phyloP scores from a whole-genome alignment of 495 filamentous ascomycete genomes.

The Pyronema omphalodes region DNA sequence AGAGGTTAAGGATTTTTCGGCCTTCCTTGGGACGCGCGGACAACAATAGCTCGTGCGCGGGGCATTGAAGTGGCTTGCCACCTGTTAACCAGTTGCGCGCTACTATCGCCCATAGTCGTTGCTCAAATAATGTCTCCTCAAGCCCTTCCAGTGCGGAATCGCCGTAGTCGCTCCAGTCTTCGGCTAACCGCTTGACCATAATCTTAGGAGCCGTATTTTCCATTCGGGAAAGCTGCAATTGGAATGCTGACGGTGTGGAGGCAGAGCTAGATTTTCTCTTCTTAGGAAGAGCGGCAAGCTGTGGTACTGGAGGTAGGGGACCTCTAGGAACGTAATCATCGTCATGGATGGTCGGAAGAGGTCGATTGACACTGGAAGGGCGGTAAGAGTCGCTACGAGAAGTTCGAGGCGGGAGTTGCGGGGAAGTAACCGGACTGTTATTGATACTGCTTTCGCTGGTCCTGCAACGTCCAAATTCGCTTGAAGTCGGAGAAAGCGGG shows the following conservation, averaged over 20 bases:
- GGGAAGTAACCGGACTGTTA: no score
- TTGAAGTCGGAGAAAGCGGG: not conserved
- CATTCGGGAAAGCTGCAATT: not conserved
- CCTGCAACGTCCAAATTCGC: not conserved
- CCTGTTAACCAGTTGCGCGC: not conserved
- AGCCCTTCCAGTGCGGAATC: not conserved
- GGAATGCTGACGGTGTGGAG: not conserved
- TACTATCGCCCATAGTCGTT: not conserved
- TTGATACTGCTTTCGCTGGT: no score
- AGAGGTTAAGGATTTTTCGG: not conserved
- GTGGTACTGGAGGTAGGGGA: not conserved
- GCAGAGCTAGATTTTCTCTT: no score
- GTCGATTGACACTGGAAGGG: no score
- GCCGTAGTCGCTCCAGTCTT: not conserved
- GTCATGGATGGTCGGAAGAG: no score
- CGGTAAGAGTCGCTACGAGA: no score
- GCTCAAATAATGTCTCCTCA: constrained; percentile 1
- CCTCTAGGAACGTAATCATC: no score
- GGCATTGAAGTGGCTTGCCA: constrained; percentile 1
- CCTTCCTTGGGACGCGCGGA: not conserved
- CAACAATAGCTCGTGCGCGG: not conserved
- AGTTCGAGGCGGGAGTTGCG: no score
- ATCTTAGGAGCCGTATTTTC: not conserved
- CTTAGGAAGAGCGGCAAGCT: not conserved
- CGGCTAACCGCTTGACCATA: constrained; percentile 1